These are phyloP conservation scores for Catenaria anguillulae DNA, from an alignment of 371 early-diverging fungal genomes.

Conservation along the genomic window DNA sequence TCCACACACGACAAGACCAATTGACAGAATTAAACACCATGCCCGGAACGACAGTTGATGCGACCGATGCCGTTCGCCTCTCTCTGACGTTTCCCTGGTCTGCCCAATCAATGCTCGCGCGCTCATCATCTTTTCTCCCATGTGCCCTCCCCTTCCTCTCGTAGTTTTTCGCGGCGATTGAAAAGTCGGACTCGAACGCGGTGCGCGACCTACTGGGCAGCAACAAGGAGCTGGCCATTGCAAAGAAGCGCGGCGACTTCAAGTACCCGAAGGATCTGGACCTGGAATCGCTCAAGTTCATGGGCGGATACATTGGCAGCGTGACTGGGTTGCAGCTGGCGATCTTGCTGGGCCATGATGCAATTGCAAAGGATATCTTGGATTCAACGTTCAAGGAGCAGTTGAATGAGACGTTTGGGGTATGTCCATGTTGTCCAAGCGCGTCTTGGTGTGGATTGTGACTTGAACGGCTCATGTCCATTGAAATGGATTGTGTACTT, in stretches of 20 bases:
- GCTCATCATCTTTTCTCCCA: no score
- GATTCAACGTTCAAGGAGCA: constrained; percentile 41
- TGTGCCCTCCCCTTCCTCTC: not conserved
- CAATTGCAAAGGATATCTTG: constrained; percentile 43
- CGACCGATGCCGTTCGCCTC: no score
- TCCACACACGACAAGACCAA: no score
- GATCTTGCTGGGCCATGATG: constrained; percentile 35
- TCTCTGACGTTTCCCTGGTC: no score
- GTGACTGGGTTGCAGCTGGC: constrained; percentile 38
- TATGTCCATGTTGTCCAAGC: not conserved
- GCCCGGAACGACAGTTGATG: no score
- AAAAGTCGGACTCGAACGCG: constrained; percentile 13
- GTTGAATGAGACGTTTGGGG: constrained; percentile 28
- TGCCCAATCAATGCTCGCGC: no score
- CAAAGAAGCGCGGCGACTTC: constrained; percentile 14
- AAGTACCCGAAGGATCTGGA: constrained; percentile 7
- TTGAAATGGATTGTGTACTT: accelerated
- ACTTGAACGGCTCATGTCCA: not conserved
- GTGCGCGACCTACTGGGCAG: constrained; percentile 20
- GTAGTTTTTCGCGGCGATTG: constrained; percentile 16
- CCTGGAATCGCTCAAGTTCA: constrained; percentile 27
- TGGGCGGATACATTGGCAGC: constrained; percentile 29
- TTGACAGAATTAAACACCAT: no score
- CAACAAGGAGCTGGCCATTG: constrained; percentile 18
- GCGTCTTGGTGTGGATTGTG: not conserved